Evolutionary conservation across 2,329 filamentous ascomycete genomes (phyloP).

Genomic region (Epichloe bromicola): DNA sequence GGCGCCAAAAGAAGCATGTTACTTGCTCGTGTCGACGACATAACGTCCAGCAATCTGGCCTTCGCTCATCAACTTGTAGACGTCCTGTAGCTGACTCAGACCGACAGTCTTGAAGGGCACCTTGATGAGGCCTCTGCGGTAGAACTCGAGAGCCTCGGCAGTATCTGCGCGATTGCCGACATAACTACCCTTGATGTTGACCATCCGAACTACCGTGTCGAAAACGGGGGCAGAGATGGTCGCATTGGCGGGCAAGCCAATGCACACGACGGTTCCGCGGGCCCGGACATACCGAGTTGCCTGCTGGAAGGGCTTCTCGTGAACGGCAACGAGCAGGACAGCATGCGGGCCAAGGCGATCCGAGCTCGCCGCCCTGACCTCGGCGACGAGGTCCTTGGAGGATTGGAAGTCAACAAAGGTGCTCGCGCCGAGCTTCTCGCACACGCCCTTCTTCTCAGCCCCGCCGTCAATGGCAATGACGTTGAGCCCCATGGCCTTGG

Average conservation of each 20-base stretch:
- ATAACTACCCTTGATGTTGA: conserved; percentile 84
- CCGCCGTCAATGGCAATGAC: conserved; percentile 74
- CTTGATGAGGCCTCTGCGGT: conserved; percentile 68
- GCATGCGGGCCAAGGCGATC: conserved; percentile 80
- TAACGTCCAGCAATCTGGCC: conserved; percentile 67
- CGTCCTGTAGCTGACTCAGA: conserved; percentile 62
- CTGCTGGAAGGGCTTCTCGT: conserved; percentile 91
- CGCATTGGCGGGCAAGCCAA: conserved; percentile 73
- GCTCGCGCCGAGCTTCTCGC: conserved; percentile 54
- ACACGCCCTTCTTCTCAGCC: conserved; percentile 64
- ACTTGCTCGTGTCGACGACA: conserved; percentile 62
- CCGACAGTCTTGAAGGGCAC: conserved; percentile 77
- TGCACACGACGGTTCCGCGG: conserved; percentile 72
- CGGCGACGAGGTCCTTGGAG: conserved; percentile 64
- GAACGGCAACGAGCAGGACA: conserved; percentile 73
- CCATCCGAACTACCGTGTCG: conserved; percentile 77
- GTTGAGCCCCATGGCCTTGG: conserved; percentile 76
- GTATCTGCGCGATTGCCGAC: conserved; percentile 86
- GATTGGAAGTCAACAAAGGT: conserved; percentile 70
- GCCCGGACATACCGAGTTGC: conserved; percentile 78
- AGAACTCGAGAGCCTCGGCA: conserved; percentile 85
- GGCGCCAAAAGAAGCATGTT: too few species aligned
- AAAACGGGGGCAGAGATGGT: conserved; percentile 77
- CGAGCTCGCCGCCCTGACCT: conserved; percentile 68
- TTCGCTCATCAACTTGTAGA: conserved; percentile 64